A percentile compares a stretch with the other conserved stretches of the same genome.
phyloP scores from a whole-genome alignment of 805 yeast genomes.

The Yarrowia keelungensis region DNA sequence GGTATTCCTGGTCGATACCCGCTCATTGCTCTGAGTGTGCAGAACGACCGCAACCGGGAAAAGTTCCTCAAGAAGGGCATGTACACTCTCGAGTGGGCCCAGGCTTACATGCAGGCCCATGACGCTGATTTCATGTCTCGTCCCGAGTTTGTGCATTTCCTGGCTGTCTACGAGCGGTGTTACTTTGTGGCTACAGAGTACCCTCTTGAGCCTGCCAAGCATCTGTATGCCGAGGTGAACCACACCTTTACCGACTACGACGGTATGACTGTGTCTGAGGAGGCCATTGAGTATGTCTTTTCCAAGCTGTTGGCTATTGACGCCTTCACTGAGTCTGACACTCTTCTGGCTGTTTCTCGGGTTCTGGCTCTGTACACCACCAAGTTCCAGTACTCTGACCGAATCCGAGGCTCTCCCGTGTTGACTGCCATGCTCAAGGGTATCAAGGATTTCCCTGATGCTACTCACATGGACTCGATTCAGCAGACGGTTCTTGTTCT shows the following conservation, averaged over 20 bases:
- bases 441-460: constrained; percentile 51
- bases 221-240: constrained; percentile 20
- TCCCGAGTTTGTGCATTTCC: constrained; percentile 35
- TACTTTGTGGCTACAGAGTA: constrained; percentile 13
- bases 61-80: constrained; percentile 14
- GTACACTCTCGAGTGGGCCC: constrained; percentile 32
- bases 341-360: constrained; percentile 57
- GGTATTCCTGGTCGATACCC: constrained; percentile 28
- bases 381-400: constrained; percentile 52
- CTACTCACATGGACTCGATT: constrained; percentile 52
- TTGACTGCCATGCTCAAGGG: constrained; percentile 57
- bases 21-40: constrained; percentile 17
- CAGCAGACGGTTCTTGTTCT: constrained; percentile 61
- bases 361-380: constrained; percentile 62
- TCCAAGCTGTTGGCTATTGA: constrained; percentile 13
- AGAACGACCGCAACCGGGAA: constrained; percentile 24
- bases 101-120: constrained; percentile 15
- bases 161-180: constrained; percentile 28
- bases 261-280: constrained; percentile 13
- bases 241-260: constrained; percentile 6
- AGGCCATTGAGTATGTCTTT: constrained; percentile 26
- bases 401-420: constrained; percentile 57
- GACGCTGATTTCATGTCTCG: constrained; percentile 23
- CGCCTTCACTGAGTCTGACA: constrained; percentile 2
- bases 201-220: constrained; percentile 16